Conservation (phyloP, 331 rosid genomes). For the Malus hybrid region DNA sequence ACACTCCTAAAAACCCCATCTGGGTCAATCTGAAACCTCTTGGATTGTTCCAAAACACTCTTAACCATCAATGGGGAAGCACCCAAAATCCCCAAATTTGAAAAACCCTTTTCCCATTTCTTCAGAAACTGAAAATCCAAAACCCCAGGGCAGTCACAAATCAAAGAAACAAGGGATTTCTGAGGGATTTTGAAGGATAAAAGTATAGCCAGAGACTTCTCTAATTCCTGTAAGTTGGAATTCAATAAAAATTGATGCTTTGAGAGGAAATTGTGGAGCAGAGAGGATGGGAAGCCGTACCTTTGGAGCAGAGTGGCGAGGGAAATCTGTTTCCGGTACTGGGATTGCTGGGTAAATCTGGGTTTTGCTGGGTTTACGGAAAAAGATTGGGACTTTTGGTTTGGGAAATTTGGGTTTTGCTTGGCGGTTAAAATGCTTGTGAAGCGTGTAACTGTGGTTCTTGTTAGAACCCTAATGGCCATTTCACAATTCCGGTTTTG, state of each 20-base stretch:
- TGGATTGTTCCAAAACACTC: constrained; percentile 42
- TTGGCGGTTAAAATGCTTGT: neutral
- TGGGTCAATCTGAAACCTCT: constrained; percentile 41
- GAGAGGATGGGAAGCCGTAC: constrained; percentile 59
- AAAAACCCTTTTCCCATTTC: constrained; percentile 38
- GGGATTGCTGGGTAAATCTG: constrained; percentile 19
- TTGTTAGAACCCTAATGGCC: neutral
- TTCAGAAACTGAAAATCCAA: constrained; percentile 41
- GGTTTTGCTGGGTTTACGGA: constrained; percentile 8
- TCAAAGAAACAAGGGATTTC: constrained; percentile 36
- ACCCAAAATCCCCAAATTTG: constrained; percentile 13
- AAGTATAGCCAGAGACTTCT: constrained; percentile 43
- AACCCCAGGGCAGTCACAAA: constrained; percentile 47
- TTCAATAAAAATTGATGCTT: constrained; percentile 34
- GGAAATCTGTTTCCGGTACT: constrained; percentile 40
- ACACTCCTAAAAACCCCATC: constrained; percentile 11
- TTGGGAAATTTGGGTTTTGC: neutral
- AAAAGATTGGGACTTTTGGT: neutral
- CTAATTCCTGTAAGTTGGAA: constrained; percentile 22
- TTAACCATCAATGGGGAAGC: constrained; percentile 33
- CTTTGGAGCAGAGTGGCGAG: constrained; percentile 48
- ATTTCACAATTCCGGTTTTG: neutral
- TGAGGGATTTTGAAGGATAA: constrained; percentile 48
- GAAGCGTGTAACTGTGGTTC: neutral
- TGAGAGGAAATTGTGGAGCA: constrained; percentile 30